Conservation (phyloP, 768 basidiomycete genomes). For the Termitomyces sp. region DNA sequence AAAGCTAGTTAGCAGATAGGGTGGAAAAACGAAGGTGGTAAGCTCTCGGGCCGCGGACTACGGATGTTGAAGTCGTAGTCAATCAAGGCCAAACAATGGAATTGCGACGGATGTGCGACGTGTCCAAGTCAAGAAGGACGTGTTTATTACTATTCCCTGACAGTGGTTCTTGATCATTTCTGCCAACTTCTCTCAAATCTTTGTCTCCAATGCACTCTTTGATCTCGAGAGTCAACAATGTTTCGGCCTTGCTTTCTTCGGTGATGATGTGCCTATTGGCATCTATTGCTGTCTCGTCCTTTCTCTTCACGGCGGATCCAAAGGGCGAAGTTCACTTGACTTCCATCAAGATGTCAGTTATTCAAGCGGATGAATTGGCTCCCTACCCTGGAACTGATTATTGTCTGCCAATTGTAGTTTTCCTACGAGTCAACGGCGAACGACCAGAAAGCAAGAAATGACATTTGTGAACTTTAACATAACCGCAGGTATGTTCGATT, state of each 20-base stretch:
- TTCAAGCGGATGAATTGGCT: slow-evolving; percentile 6
- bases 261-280: slow-evolving; percentile 69
- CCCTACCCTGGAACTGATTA: neutral
- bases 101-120: neutral
- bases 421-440: slow-evolving; percentile 45
- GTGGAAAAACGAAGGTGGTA: no score
- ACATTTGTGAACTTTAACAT: slow-evolving; percentile 81
- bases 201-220: slow-evolving; percentile 55
- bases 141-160: neutral
- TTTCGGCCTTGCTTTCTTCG: slow-evolving; percentile 67
- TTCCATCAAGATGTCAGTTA: slow-evolving; percentile 71
- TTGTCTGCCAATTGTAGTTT: slow-evolving; percentile 24
- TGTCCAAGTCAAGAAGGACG: neutral
- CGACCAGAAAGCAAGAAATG: slow-evolving; percentile 62
- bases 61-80: neutral
- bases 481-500: slow-evolving; percentile 52
- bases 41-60: neutral
- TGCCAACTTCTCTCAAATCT: no score
- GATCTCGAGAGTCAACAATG: slow-evolving; percentile 66
- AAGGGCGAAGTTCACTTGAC: slow-evolving; percentile 52
- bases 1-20: no score
- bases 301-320: slow-evolving; percentile 54
- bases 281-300: slow-evolving; percentile 68
- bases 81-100: neutral
- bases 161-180: neutral